Base-by-base conservation (phyloP, 2,329 filamentous ascomycete genomes). In the Myriangium duriaei region DNA sequence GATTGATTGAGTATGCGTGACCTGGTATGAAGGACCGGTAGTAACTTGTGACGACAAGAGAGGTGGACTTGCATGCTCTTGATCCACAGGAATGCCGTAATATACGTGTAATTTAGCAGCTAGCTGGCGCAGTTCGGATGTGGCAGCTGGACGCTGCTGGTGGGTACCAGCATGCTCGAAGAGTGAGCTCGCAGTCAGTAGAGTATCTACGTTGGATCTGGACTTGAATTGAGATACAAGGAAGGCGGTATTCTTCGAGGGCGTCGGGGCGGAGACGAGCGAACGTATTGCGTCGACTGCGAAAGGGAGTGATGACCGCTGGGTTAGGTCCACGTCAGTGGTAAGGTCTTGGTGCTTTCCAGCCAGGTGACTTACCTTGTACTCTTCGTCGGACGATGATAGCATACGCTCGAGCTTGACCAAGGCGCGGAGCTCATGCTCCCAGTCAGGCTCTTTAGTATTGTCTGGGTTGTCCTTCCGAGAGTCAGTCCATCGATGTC, bases 101-200 rank as follows among this genome's bases (percentile, higher is more conserved):
- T 36, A 18, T 45, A 72, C 74, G 53, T 85, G 80, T 15, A 87
- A 59, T 51, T 79, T 79, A 15, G 81, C 81, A 45, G 74, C 79
- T 46, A 71, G 62, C 58, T 84, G 81, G 18, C 72, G 69, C 21
- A 65, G 51, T 35, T 61, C 54, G 16, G 59, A 59, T 10, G 58
- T 63, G 6, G 54, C 45, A 3, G 61, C 61, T 5, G 59, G 49
- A 28, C 44, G 50, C 39, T 67, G 62, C 4, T 52, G 49, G 10
- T 50, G 53, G 14, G 59, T 63, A 13, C 68, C 69, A 2, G 71
- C 69, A n/a, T 70, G 66, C 9, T 68, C 61, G 52, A 73, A 82
- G 2, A 84, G 63, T 13, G 67, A 72, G 1, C 79, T 85, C 10
- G 69, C 67, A 45, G 70, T 72, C 19, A 86, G 60, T 50, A 84